Evolutionary conservation across 805 yeast species (phyloP).

Genomic region (Saturnispora mendoncae): DNA sequence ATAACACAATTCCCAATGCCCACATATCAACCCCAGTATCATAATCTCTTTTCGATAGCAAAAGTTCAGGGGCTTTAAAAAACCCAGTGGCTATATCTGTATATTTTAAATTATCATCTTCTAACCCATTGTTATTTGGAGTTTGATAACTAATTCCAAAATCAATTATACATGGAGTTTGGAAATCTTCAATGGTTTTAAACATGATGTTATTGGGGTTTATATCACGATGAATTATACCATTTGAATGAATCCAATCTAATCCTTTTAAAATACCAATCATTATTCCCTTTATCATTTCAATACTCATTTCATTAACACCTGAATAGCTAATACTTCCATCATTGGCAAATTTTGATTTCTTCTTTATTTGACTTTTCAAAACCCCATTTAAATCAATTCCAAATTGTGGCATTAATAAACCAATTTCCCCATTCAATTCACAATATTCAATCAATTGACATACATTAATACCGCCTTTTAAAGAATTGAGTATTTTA

Average conservation of each 20-base stretch:
- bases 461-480: no score
- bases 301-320: slow-evolving; percentile 14
- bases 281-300: slow-evolving; percentile 26
- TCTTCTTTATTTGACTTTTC: slow-evolving; percentile 27
- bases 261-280: slow-evolving; percentile 39
- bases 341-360: slow-evolving; percentile 16
- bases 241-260: slow-evolving; percentile 56
- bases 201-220: slow-evolving; percentile 59
- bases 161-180: slow-evolving; percentile 31
- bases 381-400: slow-evolving; percentile 31
- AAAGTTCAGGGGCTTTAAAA: slow-evolving; percentile 67
- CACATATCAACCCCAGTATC: slow-evolving; percentile 56
- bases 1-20: slow-evolving; percentile 57
- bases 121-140: slow-evolving; percentile 61
- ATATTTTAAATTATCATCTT: slow-evolving; percentile 35
- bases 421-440: slow-evolving; percentile 28
- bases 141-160: slow-evolving; percentile 32
- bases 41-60: slow-evolving; percentile 52
- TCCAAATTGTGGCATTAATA: slow-evolving; percentile 35
- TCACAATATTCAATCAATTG: background rate
- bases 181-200: slow-evolving; percentile 17
- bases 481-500: slow-evolving; percentile 26
- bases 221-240: slow-evolving; percentile 63
- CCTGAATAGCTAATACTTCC: slow-evolving; percentile 13
- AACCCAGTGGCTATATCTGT: slow-evolving; percentile 59